A percentile compares a stretch with the other conserved stretches of the same genome.
phyloP scores from a whole-genome alignment of 306 rosid genomes.

The Quercus dentata region DNA sequence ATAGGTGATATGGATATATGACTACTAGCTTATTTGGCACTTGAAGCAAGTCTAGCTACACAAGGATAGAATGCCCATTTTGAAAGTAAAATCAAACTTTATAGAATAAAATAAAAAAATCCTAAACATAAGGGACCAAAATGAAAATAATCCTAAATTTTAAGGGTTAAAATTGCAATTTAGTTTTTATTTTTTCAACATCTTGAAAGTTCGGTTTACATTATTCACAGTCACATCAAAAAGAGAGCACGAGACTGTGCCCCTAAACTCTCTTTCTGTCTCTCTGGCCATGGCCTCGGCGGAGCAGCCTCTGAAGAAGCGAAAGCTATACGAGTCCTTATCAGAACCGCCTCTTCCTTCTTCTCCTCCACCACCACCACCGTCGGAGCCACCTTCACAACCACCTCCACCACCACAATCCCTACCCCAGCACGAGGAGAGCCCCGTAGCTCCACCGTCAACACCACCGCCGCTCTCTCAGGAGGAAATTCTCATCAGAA shows the following conservation, averaged over 20 bases:
- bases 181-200: too few species aligned
- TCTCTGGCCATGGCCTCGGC: constrained; percentile 48
- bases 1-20: too few species aligned
- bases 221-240: not conserved
- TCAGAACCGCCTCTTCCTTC: constrained; percentile 17
- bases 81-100: too few species aligned
- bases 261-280: constrained; percentile 1
- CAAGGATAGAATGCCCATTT: too few species aligned
- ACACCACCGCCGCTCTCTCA: constrained; percentile 48
- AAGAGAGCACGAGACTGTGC: not conserved
- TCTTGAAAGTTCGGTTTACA: too few species aligned
- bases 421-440: constrained; percentile 19
- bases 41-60: too few species aligned
- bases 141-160: too few species aligned
- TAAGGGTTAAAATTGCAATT: too few species aligned
- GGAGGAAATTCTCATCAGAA: constrained; percentile 38
- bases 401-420: constrained; percentile 31
- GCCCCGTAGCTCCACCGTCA: constrained; percentile 31
- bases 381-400: constrained; percentile 4
- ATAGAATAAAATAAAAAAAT: too few species aligned
- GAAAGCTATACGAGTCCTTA: constrained; percentile 42
- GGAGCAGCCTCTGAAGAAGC: constrained; percentile 71
- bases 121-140: too few species aligned
- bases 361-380: constrained; percentile 3
- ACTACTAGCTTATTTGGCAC: too few species aligned